Evolutionary conservation across 1,284 basidiomycete genomes (phyloP).

Genomic region (Blastosporella zonata): DNA sequence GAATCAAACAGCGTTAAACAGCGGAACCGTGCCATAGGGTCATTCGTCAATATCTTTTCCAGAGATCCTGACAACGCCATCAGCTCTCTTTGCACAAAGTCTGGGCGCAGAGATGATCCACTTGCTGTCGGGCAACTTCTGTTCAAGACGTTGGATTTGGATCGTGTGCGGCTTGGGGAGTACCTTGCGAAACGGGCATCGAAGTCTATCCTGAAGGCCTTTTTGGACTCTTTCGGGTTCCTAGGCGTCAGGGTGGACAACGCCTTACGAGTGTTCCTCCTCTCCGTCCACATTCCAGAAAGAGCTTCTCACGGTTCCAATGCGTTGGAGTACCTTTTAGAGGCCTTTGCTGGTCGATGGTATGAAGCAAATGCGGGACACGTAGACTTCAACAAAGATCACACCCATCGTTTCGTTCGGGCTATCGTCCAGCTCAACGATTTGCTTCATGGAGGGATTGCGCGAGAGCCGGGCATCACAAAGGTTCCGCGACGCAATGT

Average conservation of each 20-base stretch:
- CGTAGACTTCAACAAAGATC: slow-evolving; percentile 76
- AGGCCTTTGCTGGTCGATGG: slow-evolving; percentile 88
- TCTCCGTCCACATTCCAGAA: slow-evolving; percentile 72
- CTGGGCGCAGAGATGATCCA: slow-evolving; percentile 57
- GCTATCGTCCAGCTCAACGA: slow-evolving; percentile 88
- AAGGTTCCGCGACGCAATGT: slow-evolving; percentile 64
- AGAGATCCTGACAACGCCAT: slow-evolving; percentile 75
- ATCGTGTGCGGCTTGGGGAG: slow-evolving; percentile 79
- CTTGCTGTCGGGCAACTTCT: slow-evolving; percentile 75
- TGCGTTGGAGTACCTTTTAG: slow-evolving; percentile 67
- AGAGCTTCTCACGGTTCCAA: slow-evolving; percentile 43
- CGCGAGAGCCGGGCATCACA: slow-evolving; percentile 59
- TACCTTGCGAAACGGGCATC: slow-evolving; percentile 76
- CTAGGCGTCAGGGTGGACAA: slow-evolving; percentile 82
- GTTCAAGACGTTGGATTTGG: slow-evolving; percentile 83
- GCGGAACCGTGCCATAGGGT: slow-evolving; percentile 60
- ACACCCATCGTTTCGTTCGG: slow-evolving; percentile 76
- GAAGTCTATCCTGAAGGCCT: slow-evolving; percentile 75
- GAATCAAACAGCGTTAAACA: slow-evolving; percentile 33
- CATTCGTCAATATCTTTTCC: slow-evolving; percentile 74
- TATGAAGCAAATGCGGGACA: slow-evolving; percentile 82
- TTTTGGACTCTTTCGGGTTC: slow-evolving; percentile 86
- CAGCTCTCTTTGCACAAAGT: slow-evolving; percentile 55
- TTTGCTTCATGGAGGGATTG: slow-evolving; percentile 65
- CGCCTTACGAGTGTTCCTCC: slow-evolving; percentile 84